Base-by-base conservation (phyloP, 768 basidiomycete genomes). In the Russula olivacea region DNA sequence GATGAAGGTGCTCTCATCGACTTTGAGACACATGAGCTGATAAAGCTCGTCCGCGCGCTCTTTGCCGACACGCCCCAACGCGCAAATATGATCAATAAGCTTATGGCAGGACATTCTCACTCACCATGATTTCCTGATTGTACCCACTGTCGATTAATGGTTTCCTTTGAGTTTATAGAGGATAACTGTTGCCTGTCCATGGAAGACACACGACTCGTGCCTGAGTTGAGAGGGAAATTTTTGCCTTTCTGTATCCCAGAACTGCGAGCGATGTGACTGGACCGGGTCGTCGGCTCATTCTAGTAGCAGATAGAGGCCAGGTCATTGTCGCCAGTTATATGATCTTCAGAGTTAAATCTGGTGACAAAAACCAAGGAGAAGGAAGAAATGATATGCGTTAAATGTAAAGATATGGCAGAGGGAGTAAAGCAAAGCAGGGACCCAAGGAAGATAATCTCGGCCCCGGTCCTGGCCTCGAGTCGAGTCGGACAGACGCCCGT, bases 1-100 rank as follows among this genome's bases (percentile, higher is more conserved):
- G 92, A 94, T 66, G 86, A 90, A 69, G 92, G 94, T 11, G 87
- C 91, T 6, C 76, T 98, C 66, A 86, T 96, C 34, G 95, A 98
- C 74, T 98, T 94, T 72, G 84, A 89, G 65, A 80, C 87, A 9
- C 83, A 89, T 32, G 95, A 98, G 73, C 77, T 98, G 4, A 84
- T 87, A 47, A 79, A 80, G 66, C 80, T 98, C n/a, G 83, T 97
- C 30, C 80, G 80, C 47, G 93, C 93, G 0, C 78, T 98, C 52
- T 98, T 98, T 72, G 88, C 92, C 28, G 93, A 96, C 72, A 92
- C 89, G 11, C 80, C 83, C 41, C 74, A 93, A 72, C 82, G 95
- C 75, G 83, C 90, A 58, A 86, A 81, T 67, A 91, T 89, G 4
- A 88, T 97, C 69, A 83, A 85, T 65, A 92, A 87, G 75, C 74